phyloP scores from a whole-genome alignment of 257 asterid genomes.

The Primulina eburnea region DNA sequence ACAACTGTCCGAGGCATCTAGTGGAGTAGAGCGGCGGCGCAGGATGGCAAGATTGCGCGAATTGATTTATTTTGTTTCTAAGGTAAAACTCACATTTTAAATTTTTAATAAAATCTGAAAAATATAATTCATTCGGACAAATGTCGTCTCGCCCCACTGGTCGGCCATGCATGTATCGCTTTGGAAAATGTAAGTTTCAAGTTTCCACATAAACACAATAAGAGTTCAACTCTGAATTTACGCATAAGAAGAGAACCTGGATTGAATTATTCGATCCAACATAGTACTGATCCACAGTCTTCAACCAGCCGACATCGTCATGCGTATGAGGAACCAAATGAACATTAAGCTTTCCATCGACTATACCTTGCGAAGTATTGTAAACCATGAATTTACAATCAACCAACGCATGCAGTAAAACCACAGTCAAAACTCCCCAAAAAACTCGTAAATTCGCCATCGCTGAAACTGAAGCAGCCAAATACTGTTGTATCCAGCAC shows the following conservation, averaged over 20 bases:
- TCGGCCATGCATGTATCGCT: not conserved
- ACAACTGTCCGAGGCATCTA: too few species aligned
- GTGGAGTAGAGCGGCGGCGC: too few species aligned
- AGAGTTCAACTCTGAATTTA: not conserved
- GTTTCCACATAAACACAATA: not conserved
- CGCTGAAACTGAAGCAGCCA: conserved; percentile 4
- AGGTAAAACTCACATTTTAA: too few species aligned
- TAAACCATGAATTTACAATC: conserved; percentile 75
- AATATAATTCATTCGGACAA: not conserved
- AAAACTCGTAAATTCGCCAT: conserved; percentile 37
- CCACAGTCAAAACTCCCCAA: conserved; percentile 32
- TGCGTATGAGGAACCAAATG: conserved; percentile 96
- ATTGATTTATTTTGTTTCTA: too few species aligned
- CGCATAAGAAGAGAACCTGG: conserved; percentile 46
- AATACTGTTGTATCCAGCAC: conserved; percentile 16
- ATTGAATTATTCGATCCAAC: conserved; percentile 88
- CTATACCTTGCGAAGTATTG: conserved; percentile 65
- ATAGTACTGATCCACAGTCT: conserved; percentile 93
- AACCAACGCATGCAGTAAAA: conserved; percentile 33
- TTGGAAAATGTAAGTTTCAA: too few species aligned
- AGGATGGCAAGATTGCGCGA: too few species aligned
- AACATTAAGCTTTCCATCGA: conserved; percentile 72
- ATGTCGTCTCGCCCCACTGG: not conserved
- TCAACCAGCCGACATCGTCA: conserved; percentile 98
- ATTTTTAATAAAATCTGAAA: too few species aligned